Base-by-base conservation (phyloP, 495 filamentous ascomycete species). In the Daldinia loculata region DNA sequence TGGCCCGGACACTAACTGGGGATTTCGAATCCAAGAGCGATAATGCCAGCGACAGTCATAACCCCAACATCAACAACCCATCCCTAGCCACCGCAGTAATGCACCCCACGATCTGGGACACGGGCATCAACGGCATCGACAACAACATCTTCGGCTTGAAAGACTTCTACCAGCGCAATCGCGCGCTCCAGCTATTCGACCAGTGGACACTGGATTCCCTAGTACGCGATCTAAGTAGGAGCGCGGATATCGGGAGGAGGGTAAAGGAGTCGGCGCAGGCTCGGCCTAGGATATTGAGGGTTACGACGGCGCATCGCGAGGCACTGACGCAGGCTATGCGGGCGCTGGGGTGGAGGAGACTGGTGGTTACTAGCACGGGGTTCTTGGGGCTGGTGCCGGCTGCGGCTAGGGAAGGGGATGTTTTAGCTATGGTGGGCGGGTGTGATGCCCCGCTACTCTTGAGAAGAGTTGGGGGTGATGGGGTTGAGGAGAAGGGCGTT, bases 111-210 rank as follows among this genome's bases (percentile, higher is more conserved):
- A 15, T 69, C 12, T 69, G 66, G 66, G 14, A 17, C 12, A 63
- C 50, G 0, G 66, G 66, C 2, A 63, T 69, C 51, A 57, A 51
- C 29, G 50, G 27, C n/a, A 39, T 69, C 11, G 66, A 69, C 41
- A n/a, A 22, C 39, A 69, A 63, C 30, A 32, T 69, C 38, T 69
- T 69, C 59, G 66, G 66, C 39, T 14, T 69, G 6, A 69, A 69
- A 38, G 66, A 69, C 66, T 63, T 69, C 66, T 63, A 57, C 58
- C 57, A 22, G 22, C 66, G 66, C 38, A 69, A 69, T 26, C 58
- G 58, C 1, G 14, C 36, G 7, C 39, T 48, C 17, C 43, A 12
- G 9, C 8, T 48, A 3, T 48, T 48, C 19, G 17, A 24, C 8
- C 7, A 11, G 9, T 48, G 43, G 43, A 48, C 43, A 1, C 8